phyloP scores from a whole-genome alignment of 148 eudicot species.

The Drosera capensis region DNA sequence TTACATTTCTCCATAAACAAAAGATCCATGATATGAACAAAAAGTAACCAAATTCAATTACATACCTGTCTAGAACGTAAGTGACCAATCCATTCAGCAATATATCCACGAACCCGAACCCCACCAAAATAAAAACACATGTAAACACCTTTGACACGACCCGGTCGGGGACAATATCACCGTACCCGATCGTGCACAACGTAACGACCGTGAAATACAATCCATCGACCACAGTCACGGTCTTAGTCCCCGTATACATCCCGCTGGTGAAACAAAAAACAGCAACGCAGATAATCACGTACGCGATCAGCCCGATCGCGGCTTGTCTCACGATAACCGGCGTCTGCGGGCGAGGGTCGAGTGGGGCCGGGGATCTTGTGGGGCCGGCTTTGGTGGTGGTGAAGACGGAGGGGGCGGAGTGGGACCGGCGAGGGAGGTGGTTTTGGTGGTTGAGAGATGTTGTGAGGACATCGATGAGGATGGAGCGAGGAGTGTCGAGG shows the following conservation, averaged over 20 bases:
- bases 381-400: conserved; percentile 9
- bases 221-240: conserved; percentile 88
- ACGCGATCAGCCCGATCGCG: conserved; percentile 42
- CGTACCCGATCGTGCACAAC: conserved; percentile 97
- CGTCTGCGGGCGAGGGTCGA: conserved; percentile 11
- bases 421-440: too few species aligned
- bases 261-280: conserved; percentile 46
- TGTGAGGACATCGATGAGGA: too few species aligned
- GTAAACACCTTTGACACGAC: conserved; percentile 67
- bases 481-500: too few species aligned
- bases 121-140: conserved; percentile 71
- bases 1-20: neutral
- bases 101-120: conserved; percentile 89
- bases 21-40: too few species aligned
- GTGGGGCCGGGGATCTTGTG: neutral
- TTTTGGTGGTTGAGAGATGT: too few species aligned
- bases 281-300: conserved; percentile 51
- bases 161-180: conserved; percentile 87
- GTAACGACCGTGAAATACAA: conserved; percentile 92
- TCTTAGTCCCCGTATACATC: conserved; percentile 39
- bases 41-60: neutral
- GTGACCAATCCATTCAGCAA: conserved; percentile 88
- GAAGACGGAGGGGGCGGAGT: conserved; percentile 28
- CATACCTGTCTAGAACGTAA: conserved; percentile 58
- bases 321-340: conserved; percentile 49